These are phyloP conservation scores for Monilinia vaccinii-corymbosi DNA, from an alignment of 2,329 filamentous ascomycete species.

Conservation along the genomic window DNA sequence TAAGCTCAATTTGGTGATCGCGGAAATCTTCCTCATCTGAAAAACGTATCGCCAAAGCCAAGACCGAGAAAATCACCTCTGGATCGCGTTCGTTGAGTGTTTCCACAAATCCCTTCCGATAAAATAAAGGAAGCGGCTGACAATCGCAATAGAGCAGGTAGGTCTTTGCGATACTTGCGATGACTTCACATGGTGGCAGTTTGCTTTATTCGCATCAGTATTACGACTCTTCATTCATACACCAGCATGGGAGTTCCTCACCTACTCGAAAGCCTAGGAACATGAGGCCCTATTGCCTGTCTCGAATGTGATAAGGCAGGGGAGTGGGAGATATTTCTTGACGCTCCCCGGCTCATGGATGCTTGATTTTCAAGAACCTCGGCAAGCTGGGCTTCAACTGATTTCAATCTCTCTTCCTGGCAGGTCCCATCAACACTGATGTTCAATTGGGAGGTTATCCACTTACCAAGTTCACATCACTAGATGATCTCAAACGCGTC, in stretches of 20 bases:
- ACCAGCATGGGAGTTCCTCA: background rate
- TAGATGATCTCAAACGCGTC: background rate
- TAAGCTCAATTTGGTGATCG: slow-evolving; percentile 20
- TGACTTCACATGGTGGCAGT: slow-evolving; percentile 33
- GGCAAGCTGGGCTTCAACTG: slow-evolving; percentile 24
- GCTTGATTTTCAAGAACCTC: slow-evolving; percentile 23
- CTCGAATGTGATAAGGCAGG: background rate
- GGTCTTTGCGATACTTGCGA: slow-evolving; percentile 32
- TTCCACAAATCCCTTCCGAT: slow-evolving; percentile 32
- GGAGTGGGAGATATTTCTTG: slow-evolving; percentile 9
- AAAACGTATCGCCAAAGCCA: slow-evolving; percentile 38
- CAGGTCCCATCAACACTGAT: background rate
- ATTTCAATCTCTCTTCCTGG: slow-evolving; percentile 25
- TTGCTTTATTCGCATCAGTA: slow-evolving; percentile 15
- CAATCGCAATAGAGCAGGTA: slow-evolving; percentile 41
- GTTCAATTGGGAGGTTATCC: background rate
- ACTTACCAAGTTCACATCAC: slow-evolving; percentile 6
- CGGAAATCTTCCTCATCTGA: slow-evolving; percentile 24
- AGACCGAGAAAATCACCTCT: slow-evolving; percentile 30
- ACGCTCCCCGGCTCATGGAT: slow-evolving; percentile 8
- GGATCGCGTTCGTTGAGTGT: slow-evolving; percentile 32
- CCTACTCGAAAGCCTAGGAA: slow-evolving; percentile 12
- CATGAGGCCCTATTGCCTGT: background rate
- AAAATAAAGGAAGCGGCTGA: slow-evolving; percentile 41
- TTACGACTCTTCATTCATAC: background rate